These are phyloP conservation scores for Macrotyloma uniflorum DNA, from an alignment of 306 rosid species.

Conservation along the genomic window DNA sequence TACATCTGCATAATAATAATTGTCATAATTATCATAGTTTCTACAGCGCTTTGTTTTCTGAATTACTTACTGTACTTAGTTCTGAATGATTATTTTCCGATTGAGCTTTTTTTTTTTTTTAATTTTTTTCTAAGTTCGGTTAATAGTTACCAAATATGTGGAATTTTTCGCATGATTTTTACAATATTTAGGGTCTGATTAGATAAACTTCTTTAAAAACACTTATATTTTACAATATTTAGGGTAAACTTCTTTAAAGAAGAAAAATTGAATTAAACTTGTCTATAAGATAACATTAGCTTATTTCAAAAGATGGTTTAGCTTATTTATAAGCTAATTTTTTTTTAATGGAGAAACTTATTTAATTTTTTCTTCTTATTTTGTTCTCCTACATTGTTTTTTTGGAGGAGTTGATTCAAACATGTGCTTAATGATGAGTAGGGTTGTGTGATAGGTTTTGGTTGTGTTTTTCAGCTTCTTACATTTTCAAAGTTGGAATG, in stretches of 20 bases:
- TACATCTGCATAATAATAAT: neutral
- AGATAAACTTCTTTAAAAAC: no score
- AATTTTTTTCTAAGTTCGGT: neutral
- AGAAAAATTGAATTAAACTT: no score
- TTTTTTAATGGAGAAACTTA: no score
- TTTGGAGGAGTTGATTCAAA: no score
- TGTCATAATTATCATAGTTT: neutral
- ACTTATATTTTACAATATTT: neutral
- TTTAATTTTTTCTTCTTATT: no score
- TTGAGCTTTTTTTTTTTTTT: neutral
- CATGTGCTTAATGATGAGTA: neutral
- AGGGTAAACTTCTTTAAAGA: no score
- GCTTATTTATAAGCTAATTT: no score
- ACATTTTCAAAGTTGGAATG: constrained; percentile 12
- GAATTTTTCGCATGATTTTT: neutral
- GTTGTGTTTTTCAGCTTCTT: constrained; percentile 19
- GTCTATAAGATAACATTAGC: no score
- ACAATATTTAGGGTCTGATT: neutral
- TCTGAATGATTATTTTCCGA: neutral
- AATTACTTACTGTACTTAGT: neutral
- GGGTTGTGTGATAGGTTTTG: neutral
- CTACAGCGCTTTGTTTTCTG: neutral
- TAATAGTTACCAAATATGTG: neutral
- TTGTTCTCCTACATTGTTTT: no score
- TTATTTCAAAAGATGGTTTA: no score